Percentiles rank a stretch among this genome's conserved stretches.
phyloP scores from a whole-genome alignment of 352 stramenopile species.

The Globisporangium cystogenes region DNA sequence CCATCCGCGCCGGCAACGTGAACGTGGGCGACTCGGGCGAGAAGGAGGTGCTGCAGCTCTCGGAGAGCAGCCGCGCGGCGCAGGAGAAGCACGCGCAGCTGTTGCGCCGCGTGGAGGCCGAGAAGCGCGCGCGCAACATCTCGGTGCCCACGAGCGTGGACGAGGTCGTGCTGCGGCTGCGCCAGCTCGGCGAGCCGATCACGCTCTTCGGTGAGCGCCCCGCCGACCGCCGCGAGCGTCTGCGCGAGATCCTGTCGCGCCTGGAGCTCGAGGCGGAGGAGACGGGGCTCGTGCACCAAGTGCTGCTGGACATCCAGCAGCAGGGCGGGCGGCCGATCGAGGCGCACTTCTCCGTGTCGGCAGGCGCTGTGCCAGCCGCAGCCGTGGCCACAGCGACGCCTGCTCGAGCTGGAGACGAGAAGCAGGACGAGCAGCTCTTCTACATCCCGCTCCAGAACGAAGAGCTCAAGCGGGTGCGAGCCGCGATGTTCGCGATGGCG shows the following conservation, averaged over 20 bases:
- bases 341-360: conserved; percentile 8
- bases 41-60: conserved; percentile 81
- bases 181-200: conserved; percentile 88
- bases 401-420: conserved; percentile 14
- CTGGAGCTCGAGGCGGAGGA: conserved; percentile 72
- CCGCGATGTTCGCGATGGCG: conserved; percentile 80
- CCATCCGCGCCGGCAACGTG: conserved; percentile 77
- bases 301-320: conserved; percentile 47
- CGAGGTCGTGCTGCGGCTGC: conserved; percentile 89
- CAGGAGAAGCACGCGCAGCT: conserved; percentile 88
- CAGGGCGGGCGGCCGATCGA: conserved; percentile 18
- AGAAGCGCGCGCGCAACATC: conserved; percentile 88
- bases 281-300: conserved; percentile 49
- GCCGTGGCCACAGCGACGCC: conserved; percentile 2
- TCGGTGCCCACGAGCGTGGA: conserved; percentile 91
- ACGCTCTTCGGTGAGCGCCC: conserved; percentile 95
- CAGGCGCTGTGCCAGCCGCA: neutral
- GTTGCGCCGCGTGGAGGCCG: conserved; percentile 85
- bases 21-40: conserved; percentile 72
- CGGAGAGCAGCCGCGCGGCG: conserved; percentile 69
- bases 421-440: conserved; percentile 68
- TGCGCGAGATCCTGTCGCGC: conserved; percentile 87
- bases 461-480: conserved; percentile 80
- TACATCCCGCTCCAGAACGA: conserved; percentile 76
- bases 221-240: conserved; percentile 91